Evolutionary conservation across 2,329 filamentous ascomycete species (phyloP).

Genomic region (Alternaria angustiovoidea): DNA sequence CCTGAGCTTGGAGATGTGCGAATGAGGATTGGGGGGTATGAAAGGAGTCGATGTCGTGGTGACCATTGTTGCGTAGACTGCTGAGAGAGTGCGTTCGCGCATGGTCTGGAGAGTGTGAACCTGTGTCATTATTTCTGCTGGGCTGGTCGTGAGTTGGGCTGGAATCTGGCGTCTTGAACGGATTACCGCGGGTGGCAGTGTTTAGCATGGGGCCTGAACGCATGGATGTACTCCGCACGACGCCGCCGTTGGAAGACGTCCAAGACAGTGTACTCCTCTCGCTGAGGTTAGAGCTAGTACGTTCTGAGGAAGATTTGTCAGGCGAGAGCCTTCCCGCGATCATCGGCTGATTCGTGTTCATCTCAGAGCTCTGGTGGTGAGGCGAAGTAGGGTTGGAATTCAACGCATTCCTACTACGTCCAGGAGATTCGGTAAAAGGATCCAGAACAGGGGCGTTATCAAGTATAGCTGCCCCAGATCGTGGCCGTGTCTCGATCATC

Average conservation of each 20-base stretch:
- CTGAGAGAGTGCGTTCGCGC: conserved; percentile 40
- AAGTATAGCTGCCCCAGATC: conserved; percentile 33
- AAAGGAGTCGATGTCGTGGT: conserved; percentile 59
- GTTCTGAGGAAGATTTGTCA: conserved; percentile 57
- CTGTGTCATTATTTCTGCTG: conserved; percentile 25
- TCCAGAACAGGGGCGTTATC: conserved; percentile 47
- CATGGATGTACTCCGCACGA: conserved; percentile 57
- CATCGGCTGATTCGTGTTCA: conserved; percentile 11
- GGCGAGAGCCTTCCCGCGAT: conserved; percentile 55
- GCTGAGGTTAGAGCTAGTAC: conserved; percentile 65
- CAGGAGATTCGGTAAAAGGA: conserved; percentile 53
- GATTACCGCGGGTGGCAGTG: conserved; percentile 34
- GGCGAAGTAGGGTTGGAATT: conserved; percentile 34
- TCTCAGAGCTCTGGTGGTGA: conserved; percentile 21
- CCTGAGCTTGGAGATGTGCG: conserved; percentile 60
- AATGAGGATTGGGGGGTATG: conserved; percentile 61
- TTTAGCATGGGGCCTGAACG: conserved; percentile 53
- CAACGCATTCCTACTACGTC: conserved; percentile 41
- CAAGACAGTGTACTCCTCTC: conserved; percentile 60
- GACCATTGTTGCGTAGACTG: conserved; percentile 47
- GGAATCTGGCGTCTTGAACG: conserved; percentile 44
- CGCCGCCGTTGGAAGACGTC: conserved; percentile 49
- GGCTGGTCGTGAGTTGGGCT: conserved; percentile 39
- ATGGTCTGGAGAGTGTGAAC: conserved; percentile 31
- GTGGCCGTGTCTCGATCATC: conserved; percentile 33